phyloP scores from a whole-genome alignment of 2,329 filamentous ascomycete genomes.

The Penicillium verrucosum region DNA sequence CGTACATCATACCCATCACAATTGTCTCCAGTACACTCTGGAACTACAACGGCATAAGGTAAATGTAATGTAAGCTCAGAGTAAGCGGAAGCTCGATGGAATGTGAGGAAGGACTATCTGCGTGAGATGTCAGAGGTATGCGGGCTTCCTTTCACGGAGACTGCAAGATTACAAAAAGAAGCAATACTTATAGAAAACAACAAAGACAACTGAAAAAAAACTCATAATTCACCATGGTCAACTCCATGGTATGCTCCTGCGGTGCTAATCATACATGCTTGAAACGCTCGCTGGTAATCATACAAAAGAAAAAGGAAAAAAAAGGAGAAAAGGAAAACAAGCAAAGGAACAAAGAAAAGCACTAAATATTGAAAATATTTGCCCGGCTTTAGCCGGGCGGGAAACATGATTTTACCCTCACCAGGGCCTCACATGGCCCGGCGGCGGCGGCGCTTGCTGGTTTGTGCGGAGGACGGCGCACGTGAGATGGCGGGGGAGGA shows the following conservation, averaged over 20 bases:
- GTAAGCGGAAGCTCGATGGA: background rate
- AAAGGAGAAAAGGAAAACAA: background rate
- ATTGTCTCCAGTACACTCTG: background rate
- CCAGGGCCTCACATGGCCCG: background rate
- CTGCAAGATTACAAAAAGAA: background rate
- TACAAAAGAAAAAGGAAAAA: background rate
- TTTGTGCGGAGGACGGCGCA: background rate
- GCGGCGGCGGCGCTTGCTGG: conserved; percentile 1
- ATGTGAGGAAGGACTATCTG: background rate
- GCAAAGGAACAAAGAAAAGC: background rate
- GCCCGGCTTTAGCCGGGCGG: background rate
- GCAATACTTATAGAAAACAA: background rate
- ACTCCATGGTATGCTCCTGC: conserved; percentile 6
- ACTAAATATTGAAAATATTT: background rate
- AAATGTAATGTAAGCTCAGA: background rate
- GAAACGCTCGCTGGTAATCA: conserved; percentile 3
- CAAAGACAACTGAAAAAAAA: background rate
- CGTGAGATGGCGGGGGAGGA: background rate
- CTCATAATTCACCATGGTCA: background rate
- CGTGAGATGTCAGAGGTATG: background rate
- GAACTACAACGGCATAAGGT: background rate
- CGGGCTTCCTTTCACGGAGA: background rate
- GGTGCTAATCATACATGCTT: conserved; percentile 5
- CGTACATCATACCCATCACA: background rate
- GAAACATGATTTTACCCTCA: background rate